phyloP scores from a whole-genome alignment of 345 rosid species.

The Dipteronia sinensis region DNA sequence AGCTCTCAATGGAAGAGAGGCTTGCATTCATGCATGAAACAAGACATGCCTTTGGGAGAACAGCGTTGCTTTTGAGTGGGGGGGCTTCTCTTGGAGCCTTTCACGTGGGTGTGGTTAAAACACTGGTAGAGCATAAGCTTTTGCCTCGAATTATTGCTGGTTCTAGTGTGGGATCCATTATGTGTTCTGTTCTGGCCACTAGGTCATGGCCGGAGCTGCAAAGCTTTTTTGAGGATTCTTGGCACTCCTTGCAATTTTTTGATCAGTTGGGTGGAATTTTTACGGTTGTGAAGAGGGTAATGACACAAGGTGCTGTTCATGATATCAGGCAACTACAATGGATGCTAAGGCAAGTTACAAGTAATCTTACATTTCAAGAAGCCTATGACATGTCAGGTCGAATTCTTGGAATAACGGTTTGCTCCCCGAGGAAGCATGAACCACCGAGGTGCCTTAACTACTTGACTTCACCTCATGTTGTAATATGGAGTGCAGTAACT shows the following conservation, averaged over 20 bases:
- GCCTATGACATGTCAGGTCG: conserved; percentile 97
- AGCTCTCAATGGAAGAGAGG: conserved; percentile 92
- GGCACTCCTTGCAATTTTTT: conserved; percentile 80
- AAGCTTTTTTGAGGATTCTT: conserved; percentile 82
- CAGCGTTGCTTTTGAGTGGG: conserved; percentile 97
- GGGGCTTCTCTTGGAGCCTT: conserved; percentile 98
- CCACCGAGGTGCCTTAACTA: conserved; percentile 99
- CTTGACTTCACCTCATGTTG: conserved; percentile 96
- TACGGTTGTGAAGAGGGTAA: conserved; percentile 78
- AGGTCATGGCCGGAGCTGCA: conserved; percentile 98
- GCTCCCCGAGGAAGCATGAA: conserved; percentile 98
- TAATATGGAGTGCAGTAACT: conserved; percentile 97
- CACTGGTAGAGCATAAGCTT: conserved; percentile 88
- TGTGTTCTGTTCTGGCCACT: conserved; percentile 83
- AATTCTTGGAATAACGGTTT: conserved; percentile 90
- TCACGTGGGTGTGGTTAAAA: conserved; percentile 89
- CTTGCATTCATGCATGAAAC: conserved; percentile 97
- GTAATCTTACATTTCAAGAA: conserved; percentile 97
- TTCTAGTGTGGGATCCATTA: conserved; percentile 96
- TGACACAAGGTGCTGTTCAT: conserved; percentile 89
- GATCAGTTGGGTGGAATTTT: conserved; percentile 93
- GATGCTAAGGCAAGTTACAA: conserved; percentile 85
- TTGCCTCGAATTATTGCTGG: conserved; percentile 93
- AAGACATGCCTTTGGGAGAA: conserved; percentile 94
- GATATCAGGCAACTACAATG: conserved; percentile 89